phyloP scores from a whole-genome alignment of 345 rosid species.

The Melastoma malabathricum region DNA sequence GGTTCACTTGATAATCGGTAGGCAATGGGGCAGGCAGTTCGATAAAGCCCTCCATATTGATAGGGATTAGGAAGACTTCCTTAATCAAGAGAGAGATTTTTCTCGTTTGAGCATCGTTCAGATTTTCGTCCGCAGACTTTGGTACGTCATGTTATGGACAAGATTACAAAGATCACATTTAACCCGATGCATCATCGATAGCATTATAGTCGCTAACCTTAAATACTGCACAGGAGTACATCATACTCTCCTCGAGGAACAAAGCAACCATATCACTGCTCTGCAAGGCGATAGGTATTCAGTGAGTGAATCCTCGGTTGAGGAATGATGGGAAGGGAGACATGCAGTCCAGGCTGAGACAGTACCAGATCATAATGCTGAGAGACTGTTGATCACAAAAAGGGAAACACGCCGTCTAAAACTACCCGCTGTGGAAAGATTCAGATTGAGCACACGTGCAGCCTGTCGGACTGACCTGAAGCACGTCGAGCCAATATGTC shows the following conservation, averaged over 20 bases:
- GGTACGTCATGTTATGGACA: constrained; percentile 2
- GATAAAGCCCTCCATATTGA: too few species aligned
- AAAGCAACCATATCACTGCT: constrained; percentile 67
- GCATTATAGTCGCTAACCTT: constrained; percentile 31
- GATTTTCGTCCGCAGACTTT: constrained; percentile 51
- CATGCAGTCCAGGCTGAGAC: too few species aligned
- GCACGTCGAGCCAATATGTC: constrained; percentile 91
- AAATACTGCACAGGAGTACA: constrained; percentile 75
- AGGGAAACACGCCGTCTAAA: too few species aligned
- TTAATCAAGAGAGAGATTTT: constrained; percentile 57
- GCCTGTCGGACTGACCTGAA: constrained; percentile 32
- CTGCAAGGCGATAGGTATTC: too few species aligned
- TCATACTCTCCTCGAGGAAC: constrained; percentile 84
- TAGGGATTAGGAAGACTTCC: constrained; percentile 28
- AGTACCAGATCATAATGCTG: too few species aligned
- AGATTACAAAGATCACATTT: background rate
- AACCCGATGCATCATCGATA: background rate
- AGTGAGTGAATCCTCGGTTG: too few species aligned
- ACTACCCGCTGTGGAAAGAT: too few species aligned
- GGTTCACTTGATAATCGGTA: background rate
- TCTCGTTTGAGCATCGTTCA: constrained; percentile 61
- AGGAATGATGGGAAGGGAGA: too few species aligned
- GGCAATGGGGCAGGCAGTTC: background rate
- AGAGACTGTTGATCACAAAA: background rate
- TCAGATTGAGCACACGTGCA: too few species aligned